These are phyloP conservation scores for Dichotomopilus funicola DNA, from an alignment of 2,329 filamentous ascomycete species.

Conservation along the genomic window DNA sequence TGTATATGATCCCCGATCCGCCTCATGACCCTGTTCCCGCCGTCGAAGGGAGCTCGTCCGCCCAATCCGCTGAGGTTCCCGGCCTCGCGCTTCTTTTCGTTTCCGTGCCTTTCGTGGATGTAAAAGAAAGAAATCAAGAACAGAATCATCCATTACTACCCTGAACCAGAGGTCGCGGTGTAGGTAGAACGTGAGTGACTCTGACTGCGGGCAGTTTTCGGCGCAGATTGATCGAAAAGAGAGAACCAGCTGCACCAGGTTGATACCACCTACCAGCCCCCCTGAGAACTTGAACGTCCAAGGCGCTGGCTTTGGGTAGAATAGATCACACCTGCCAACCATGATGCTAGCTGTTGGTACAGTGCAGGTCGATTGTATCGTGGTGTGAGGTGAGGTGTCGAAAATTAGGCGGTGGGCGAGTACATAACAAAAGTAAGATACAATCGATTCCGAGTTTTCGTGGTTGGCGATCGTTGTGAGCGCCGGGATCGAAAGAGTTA, in stretches of 20 bases:
- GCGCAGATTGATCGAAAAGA: no score
- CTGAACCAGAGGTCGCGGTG: not conserved
- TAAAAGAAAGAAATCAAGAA: not conserved
- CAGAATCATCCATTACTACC: not conserved
- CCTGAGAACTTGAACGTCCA: no score
- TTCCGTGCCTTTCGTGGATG: not conserved
- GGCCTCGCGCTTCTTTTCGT: conserved; percentile 1
- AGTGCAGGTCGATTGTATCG: conserved; percentile 10
- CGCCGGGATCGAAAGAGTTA: not conserved
- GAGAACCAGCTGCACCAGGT: no score
- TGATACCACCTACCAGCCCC: no score
- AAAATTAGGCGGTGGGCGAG: conserved; percentile 7
- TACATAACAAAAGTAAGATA: conserved; percentile 19
- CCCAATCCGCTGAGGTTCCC: not conserved
- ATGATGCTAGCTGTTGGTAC: not conserved
- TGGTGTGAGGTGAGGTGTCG: not conserved
- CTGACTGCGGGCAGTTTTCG: no score
- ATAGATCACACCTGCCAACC: not conserved
- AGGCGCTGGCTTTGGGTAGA: not conserved
- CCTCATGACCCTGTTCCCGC: not conserved
- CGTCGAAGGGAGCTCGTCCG: not conserved
- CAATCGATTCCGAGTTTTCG: conserved; percentile 9
- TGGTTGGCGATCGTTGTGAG: no score
- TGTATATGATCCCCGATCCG: conserved; percentile 8
- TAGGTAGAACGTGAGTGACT: no score